A percentile compares a stretch with the other conserved stretches of the same genome.
Conservation (phyloP, 257 asterid genomes). For the Handroanthus guayacan region DNA sequence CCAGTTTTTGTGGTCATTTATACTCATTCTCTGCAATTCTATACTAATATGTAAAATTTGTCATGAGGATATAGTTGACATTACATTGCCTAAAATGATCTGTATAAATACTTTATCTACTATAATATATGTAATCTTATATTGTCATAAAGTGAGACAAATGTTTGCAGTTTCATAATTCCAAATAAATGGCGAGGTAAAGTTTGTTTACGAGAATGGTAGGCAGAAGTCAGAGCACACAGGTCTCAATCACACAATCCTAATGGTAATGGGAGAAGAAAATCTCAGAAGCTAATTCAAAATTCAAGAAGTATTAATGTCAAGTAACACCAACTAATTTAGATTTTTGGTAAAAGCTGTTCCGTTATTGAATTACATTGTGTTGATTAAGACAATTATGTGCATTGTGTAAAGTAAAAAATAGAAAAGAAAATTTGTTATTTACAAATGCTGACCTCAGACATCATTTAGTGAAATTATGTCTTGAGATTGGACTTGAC, state of each 20-base stretch:
- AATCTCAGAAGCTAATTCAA: background rate
- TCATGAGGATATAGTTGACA: too few relatives aligned
- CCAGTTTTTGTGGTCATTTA: too few relatives aligned
- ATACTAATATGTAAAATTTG: too few relatives aligned
- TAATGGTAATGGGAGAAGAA: background rate
- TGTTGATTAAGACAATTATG: background rate
- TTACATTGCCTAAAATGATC: too few relatives aligned
- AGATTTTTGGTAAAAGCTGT: background rate
- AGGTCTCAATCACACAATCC: background rate
- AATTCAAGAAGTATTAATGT: too few relatives aligned
- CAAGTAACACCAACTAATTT: slow-evolving; percentile 4
- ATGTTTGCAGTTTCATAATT: background rate
- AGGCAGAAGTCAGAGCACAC: background rate
- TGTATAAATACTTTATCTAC: too few relatives aligned
- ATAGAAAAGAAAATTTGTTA: background rate
- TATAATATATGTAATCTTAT: background rate
- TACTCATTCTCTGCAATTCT: too few relatives aligned
- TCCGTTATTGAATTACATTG: background rate
- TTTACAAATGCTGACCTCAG: background rate
- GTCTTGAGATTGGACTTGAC: slow-evolving; percentile 8
- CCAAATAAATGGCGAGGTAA: background rate
- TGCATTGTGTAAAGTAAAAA: background rate
- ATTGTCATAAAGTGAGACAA: background rate
- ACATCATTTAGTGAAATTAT: slow-evolving; percentile 5
- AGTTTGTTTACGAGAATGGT: background rate